Evolutionary conservation across 768 basidiomycete species (phyloP), one percentile per base, ranked within the genome.

Genomic region (Lentinula detonsa): DNA sequence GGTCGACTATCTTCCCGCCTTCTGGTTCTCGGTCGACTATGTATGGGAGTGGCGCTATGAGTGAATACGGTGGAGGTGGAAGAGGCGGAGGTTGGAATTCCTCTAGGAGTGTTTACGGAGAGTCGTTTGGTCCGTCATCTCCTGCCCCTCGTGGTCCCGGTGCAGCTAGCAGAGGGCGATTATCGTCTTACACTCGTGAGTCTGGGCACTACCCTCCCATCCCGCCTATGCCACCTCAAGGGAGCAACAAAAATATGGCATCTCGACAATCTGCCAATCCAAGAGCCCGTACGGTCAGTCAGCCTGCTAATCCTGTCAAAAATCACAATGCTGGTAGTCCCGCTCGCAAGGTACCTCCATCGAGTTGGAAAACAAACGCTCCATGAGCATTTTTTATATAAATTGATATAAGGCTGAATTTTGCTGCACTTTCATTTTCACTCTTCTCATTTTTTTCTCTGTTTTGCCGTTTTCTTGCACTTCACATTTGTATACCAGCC

Each of bases 31-130:
- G 75, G 63, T 69, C 67, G 48, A 84, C 87, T 40, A 82, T 85
- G 76, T 91, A 87, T 69, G 81, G 79, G 34, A 84, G 79, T 55
- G 72, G 75, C 61, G 81, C 84, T 28, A 80, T 83, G 60, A 90
- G 88, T 68, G 85, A 86, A 57, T 85, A 83, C 67, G 88, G 87
- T 35, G 83, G 83, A 5, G 74, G 72, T 15, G 75, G 72, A 16
- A 72, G 73, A 5, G 75, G 75, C 9, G 85, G 82, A 73, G 77
- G 74, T 82, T 54, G 81, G 81, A 77, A 68, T 62, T 78, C 80
- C 21, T 81, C 87, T 46, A 79, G 80, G 65, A 91, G 87, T 65
- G 85, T 82, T 51, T 91, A 91, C 66, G 91, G 89, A 11, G 88
- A 88, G 62, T 70, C 80, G 7, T 84, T 86, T 67, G 81, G 83